Percentiles rank a stretch among this genome's conserved stretches.
phyloP scores from a whole-genome alignment of 2,329 filamentous ascomycete species.

The Fusarium acutatum region DNA sequence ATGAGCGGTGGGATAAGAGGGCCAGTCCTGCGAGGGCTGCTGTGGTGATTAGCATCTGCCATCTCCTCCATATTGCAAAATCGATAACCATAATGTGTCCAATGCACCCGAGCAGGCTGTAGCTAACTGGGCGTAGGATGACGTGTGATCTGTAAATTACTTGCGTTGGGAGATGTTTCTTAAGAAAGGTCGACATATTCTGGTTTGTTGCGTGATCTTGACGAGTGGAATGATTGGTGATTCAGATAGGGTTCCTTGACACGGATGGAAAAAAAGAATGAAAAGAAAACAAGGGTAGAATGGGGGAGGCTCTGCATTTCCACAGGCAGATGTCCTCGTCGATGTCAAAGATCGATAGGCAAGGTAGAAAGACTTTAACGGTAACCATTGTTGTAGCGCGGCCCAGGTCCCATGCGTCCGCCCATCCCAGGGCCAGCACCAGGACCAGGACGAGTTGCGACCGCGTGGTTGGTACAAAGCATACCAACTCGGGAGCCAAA shows the following conservation, averaged over 20 bases:
- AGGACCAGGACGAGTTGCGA: constrained; percentile 87
- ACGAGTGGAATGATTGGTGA: constrained; percentile 44
- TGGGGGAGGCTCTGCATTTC: background rate
- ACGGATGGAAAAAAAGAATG: constrained; percentile 40
- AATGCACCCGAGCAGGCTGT: constrained; percentile 62
- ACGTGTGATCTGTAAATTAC: constrained; percentile 63
- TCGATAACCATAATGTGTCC: constrained; percentile 70
- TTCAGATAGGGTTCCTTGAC: constrained; percentile 41
- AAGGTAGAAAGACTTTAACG: constrained; percentile 52
- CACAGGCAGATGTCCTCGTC: background rate
- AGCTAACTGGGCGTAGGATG: constrained; percentile 65
- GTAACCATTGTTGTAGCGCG: constrained; percentile 67
- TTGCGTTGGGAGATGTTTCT: constrained; percentile 60
- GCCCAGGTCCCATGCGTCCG: constrained; percentile 64
- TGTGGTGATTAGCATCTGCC: constrained; percentile 43
- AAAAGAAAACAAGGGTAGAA: constrained; percentile 29
- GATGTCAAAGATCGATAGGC: background rate
- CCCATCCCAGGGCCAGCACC: constrained; percentile 74
- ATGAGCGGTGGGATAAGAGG: constrained; percentile 40
- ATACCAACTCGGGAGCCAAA: constrained; percentile 98
- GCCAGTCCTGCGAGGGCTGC: constrained; percentile 19
- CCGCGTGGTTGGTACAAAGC: constrained; percentile 96
- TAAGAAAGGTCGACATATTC: constrained; percentile 58
- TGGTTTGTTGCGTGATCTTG: constrained; percentile 50
- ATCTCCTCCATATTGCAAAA: constrained; percentile 62